Evolutionary conservation across 164 flowering plant genomes (phyloP), one percentile per base, ranked within the genome.

Genomic region (Protea cynaroides): DNA sequence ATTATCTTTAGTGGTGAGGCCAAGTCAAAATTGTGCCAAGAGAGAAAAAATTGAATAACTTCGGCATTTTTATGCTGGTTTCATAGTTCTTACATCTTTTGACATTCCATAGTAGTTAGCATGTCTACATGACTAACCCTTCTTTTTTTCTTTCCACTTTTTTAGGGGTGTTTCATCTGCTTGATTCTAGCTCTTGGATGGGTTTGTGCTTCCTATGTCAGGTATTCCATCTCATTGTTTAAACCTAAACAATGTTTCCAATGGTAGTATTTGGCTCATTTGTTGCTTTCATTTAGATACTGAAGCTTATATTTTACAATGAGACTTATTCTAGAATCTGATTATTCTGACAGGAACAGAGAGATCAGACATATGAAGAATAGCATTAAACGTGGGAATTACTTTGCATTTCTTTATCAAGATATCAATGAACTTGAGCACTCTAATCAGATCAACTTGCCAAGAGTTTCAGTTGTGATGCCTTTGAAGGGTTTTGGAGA

Each of bases 401-500:
- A 78, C 74, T 82, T 91, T 83, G 84, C 96, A 49, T 94, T 91
- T 73, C 85, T 94, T 57, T 80, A 71, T 76, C 77, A 78, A 71
- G 86, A 94, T 74, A 82, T 94, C 59, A 81, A 82, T 78, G 89
- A 83, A 1, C 96, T 94, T 62, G 99, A 94, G 77, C 96, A 94
- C 76, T 82, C 84, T 29, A 78, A 78, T 57, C 99, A 94, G 80
- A 71, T 74, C 71, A 81, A 78, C 25, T 75, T 94, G 66, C 99
- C 99, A 14, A 74, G 90, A 67, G 97, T 94, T 46, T 67, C 97
- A 25, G 96, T 94, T 67, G 81, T 94, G 36, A 94, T 94, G 99
- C 99, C 99, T 67, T 74, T 94, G 56, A 94, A 94, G 78, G 99
- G 99, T 4, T 94, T 91, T 81, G 97, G 99, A 47, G 99, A 94